Evolutionary conservation across 306 rosid species (phyloP).

Genomic region (Trifolium subterraneum): DNA sequence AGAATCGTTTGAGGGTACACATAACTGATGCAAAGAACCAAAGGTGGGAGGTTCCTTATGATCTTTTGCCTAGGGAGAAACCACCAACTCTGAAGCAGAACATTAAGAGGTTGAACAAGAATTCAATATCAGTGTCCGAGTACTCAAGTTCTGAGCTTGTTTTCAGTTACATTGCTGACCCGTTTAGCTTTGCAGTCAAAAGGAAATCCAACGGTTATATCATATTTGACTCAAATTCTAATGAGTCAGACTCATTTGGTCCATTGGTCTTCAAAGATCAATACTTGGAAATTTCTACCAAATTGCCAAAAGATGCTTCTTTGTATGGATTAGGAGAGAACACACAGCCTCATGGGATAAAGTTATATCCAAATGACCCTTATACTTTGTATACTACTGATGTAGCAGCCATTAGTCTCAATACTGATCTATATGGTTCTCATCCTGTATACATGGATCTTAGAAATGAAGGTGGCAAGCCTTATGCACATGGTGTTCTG

Average conservation of each 20-base stretch:
- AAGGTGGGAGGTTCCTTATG: slow-evolving; percentile 92
- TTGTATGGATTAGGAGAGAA: slow-evolving; percentile 88
- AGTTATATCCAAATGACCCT: slow-evolving; percentile 73
- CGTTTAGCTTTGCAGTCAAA: slow-evolving; percentile 74
- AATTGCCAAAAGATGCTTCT: slow-evolving; percentile 67
- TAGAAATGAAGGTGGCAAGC: slow-evolving; percentile 62
- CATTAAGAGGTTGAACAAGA: slow-evolving; percentile 39
- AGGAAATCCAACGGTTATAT: slow-evolving; percentile 77
- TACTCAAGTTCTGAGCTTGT: slow-evolving; percentile 60
- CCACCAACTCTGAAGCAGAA: slow-evolving; percentile 57
- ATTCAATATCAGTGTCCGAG: slow-evolving; percentile 32
- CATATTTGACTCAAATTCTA: slow-evolving; percentile 49
- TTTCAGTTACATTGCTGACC: slow-evolving; percentile 72
- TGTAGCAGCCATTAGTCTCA: slow-evolving; percentile 70
- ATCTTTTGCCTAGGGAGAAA: slow-evolving; percentile 70
- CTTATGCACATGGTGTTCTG: slow-evolving; percentile 78
- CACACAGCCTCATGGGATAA: slow-evolving; percentile 84
- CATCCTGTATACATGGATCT: slow-evolving; percentile 92
- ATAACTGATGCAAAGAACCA: slow-evolving; percentile 75
- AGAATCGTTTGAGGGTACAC: slow-evolving; percentile 75
- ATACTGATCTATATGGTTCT: slow-evolving; percentile 83
- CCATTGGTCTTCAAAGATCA: slow-evolving; percentile 83
- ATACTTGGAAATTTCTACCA: slow-evolving; percentile 80
- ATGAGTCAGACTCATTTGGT: slow-evolving; percentile 50
- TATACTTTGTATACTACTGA: slow-evolving; percentile 79